Conservation (phyloP, 2,329 filamentous ascomycete species). For the Juglanconis sp. region DNA sequence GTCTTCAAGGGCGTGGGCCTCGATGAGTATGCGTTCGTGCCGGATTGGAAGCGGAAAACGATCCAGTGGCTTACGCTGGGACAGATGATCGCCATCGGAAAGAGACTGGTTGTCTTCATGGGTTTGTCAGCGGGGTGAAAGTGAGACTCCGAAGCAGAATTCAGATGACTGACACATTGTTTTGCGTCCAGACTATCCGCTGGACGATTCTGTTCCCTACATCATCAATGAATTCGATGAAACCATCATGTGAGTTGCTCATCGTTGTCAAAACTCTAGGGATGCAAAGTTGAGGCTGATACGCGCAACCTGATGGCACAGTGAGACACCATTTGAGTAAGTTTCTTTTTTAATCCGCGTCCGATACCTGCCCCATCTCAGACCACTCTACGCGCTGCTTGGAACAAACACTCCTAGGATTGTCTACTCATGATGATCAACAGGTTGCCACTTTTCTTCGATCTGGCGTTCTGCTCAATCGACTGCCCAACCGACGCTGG, state of each 20-base stretch:
- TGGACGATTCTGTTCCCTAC: conserved; percentile 46
- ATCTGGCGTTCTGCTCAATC: conserved; percentile 59
- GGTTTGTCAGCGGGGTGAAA: conserved; percentile 36
- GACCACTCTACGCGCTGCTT: no score
- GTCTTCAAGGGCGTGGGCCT: conserved; percentile 55
- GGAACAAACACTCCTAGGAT: neutral
- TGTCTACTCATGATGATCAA: neutral
- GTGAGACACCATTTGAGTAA: conserved; percentile 63
- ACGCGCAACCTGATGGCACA: neutral
- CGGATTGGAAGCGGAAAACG: conserved; percentile 36
- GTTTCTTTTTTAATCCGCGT: neutral
- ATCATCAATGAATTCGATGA: conserved; percentile 62
- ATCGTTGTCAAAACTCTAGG: neutral
- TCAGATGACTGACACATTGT: neutral
- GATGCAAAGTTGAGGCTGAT: neutral
- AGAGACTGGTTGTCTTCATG: conserved; percentile 68
- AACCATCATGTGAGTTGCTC: conserved; percentile 23
- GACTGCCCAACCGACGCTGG: conserved; percentile 52
- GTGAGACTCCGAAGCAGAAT: neutral
- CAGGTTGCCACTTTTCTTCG: conserved; percentile 37
- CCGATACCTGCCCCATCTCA: neutral
- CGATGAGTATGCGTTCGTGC: conserved; percentile 53
- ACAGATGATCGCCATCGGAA: conserved; percentile 58
- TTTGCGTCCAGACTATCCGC: neutral
- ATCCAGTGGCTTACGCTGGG: conserved; percentile 68